Conservation (phyloP, 768 basidiomycete species). For the Fistulinella prunicolor region DNA sequence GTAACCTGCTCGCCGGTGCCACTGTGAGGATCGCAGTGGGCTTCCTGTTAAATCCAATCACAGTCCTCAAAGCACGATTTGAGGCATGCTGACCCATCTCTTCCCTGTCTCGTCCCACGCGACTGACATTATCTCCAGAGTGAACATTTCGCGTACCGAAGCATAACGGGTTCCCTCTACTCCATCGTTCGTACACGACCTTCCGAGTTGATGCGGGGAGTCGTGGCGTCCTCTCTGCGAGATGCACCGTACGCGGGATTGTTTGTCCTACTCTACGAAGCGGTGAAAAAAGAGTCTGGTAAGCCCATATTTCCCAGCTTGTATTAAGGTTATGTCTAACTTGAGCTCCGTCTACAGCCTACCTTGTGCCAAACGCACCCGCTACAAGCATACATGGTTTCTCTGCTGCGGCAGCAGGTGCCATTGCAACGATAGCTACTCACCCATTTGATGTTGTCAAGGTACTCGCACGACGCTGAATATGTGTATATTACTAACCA, state of each 20-base stretch:
- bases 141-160: slow-evolving; percentile 69
- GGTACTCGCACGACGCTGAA: slow-evolving; percentile 38
- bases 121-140: slow-evolving; percentile 46
- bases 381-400: slow-evolving; percentile 56
- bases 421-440: slow-evolving; percentile 78
- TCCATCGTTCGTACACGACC: slow-evolving; percentile 70
- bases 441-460: slow-evolving; percentile 96
- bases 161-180: slow-evolving; percentile 54
- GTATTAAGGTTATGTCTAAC: slow-evolving; percentile 6
- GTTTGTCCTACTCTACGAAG: slow-evolving; percentile 86
- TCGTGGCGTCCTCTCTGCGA: slow-evolving; percentile 82
- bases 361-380: slow-evolving; percentile 40
- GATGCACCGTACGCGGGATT: slow-evolving; percentile 94
- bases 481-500: neutral
- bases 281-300: slow-evolving; percentile 75
- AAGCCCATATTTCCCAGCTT: slow-evolving; percentile 19
- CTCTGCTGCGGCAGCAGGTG: slow-evolving; percentile 78
- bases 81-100: slow-evolving; percentile 54
- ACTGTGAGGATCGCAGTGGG: slow-evolving; percentile 78
- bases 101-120: neutral
- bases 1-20: slow-evolving; percentile 86
- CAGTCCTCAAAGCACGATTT: slow-evolving; percentile 88
- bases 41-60: slow-evolving; percentile 83
- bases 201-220: slow-evolving; percentile 80
- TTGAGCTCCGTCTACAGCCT: slow-evolving; percentile 29